phyloP scores from a whole-genome alignment of 2,329 filamentous ascomycete genomes.

The Fusarium poae region DNA sequence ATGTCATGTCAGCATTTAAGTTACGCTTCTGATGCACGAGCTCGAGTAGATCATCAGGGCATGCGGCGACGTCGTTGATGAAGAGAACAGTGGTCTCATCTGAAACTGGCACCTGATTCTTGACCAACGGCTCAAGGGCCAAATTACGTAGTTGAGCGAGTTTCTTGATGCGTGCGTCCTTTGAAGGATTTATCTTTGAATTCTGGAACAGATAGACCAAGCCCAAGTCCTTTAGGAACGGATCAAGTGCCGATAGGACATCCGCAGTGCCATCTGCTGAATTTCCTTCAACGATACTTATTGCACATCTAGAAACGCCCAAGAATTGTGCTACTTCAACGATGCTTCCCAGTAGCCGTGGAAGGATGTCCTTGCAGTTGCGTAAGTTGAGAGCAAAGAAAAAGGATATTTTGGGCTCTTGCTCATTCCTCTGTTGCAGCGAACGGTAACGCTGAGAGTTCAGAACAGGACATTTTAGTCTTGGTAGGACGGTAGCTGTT shows the following conservation, averaged over 20 bases:
- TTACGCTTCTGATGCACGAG: too few relatives aligned
- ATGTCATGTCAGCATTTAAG: conserved; percentile 71
- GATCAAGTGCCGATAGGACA: conserved; percentile 59
- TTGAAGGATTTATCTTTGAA: conserved; percentile 59
- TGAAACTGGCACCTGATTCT: conserved; percentile 44
- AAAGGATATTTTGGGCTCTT: conserved; percentile 50
- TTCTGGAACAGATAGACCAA: conserved; percentile 58
- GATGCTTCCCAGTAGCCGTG: conserved; percentile 65
- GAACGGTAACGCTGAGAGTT: conserved; percentile 42
- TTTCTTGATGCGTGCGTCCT: conserved; percentile 59
- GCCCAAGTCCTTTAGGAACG: conserved; percentile 56
- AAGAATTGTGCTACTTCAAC: conserved; percentile 64
- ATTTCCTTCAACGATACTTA: conserved; percentile 69
- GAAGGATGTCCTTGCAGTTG: conserved; percentile 60
- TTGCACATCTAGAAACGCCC: conserved; percentile 62
- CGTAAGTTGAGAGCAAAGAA: conserved; percentile 68
- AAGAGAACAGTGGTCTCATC: conserved; percentile 63
- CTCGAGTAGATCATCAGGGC: conserved; percentile 69
- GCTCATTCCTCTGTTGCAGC: conserved; percentile 15
- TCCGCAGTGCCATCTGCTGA: conserved; percentile 67
- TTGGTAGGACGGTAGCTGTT: conserved; percentile 36
- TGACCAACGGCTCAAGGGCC: conserved; percentile 62
- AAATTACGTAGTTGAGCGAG: conserved; percentile 67
- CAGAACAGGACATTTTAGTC: conserved; percentile 50
- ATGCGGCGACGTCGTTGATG: conserved; percentile 67